Evolutionary conservation across 805 yeast species (phyloP).

Genomic region (Lachancea sp.): DNA sequence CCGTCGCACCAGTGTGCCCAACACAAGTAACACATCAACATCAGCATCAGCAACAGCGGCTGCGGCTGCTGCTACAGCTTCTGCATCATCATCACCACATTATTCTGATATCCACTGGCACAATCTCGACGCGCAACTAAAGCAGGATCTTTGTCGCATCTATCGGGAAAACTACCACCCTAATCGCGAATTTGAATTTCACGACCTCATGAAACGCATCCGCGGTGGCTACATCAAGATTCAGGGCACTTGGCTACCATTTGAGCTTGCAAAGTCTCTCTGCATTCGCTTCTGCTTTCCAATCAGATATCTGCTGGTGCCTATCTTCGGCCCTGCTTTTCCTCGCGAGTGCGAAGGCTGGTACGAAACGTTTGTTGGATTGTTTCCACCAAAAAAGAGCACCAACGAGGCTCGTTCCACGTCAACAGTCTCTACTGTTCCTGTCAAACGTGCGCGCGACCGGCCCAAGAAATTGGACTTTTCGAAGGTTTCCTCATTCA

Average conservation of each 20-base stretch:
- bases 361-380: slow-evolving; percentile 7
- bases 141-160: slow-evolving; percentile 6
- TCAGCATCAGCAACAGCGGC: background rate
- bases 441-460: background rate
- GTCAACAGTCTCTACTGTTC: background rate
- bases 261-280: slow-evolving; percentile 53
- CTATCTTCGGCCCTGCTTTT: slow-evolving; percentile 70
- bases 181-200: slow-evolving; percentile 14
- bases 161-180: slow-evolving; percentile 13
- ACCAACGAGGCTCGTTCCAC: background rate
- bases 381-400: slow-evolving; percentile 1
- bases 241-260: slow-evolving; percentile 93
- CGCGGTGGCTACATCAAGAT: slow-evolving; percentile 88
- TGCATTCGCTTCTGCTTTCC: slow-evolving; percentile 73
- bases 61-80: background rate
- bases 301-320: slow-evolving; percentile 68
- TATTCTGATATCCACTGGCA: slow-evolving; percentile 32
- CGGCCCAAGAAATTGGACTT: background rate
- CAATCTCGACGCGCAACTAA: slow-evolving; percentile 19
- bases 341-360: slow-evolving; percentile 30
- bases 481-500: background rate
- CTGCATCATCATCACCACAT: slow-evolving; percentile 9
- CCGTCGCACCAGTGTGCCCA: slow-evolving; percentile 3
- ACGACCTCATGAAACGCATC: slow-evolving; percentile 47
- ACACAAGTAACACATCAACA: background rate